Evolutionary conservation across 257 asterid genomes (phyloP).

Genomic region (Nicotiana noctiflora): DNA sequence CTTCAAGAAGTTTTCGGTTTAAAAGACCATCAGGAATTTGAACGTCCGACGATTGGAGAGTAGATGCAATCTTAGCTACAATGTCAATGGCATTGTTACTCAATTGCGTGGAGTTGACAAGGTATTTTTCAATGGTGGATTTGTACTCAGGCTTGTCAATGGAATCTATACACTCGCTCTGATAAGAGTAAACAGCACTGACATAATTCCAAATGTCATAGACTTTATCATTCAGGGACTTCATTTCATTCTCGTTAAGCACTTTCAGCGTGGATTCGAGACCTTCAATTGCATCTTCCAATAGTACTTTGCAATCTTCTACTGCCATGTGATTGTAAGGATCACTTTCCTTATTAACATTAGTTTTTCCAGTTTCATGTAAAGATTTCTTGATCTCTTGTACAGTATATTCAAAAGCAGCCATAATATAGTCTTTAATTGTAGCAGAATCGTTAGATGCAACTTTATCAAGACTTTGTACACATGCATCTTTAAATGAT

Average conservation of each 20-base stretch:
- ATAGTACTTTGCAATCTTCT: slow-evolving; percentile 52
- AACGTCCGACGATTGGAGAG: slow-evolving; percentile 29
- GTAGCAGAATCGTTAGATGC: slow-evolving; percentile 46
- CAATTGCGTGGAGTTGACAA: slow-evolving; percentile 40
- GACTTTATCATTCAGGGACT: slow-evolving; percentile 22
- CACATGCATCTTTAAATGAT: slow-evolving; percentile 40
- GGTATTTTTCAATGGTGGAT: slow-evolving; percentile 27
- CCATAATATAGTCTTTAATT: slow-evolving; percentile 40
- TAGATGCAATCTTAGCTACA: slow-evolving; percentile 29
- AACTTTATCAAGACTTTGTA: slow-evolving; percentile 24
- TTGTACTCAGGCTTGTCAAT: slow-evolving; percentile 36
- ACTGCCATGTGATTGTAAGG: slow-evolving; percentile 34
- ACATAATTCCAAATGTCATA: slow-evolving; percentile 50
- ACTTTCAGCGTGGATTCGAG: slow-evolving; percentile 34
- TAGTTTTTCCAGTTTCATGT: slow-evolving; percentile 16
- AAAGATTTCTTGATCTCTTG: slow-evolving; percentile 30
- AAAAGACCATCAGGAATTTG: not conserved
- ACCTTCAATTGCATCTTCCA: slow-evolving; percentile 39
- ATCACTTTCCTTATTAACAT: slow-evolving; percentile 19
- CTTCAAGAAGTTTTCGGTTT: slow-evolving; percentile 23
- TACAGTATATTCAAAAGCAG: slow-evolving; percentile 32
- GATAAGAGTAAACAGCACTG: slow-evolving; percentile 31
- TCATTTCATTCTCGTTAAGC: slow-evolving; percentile 27
- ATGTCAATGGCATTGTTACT: slow-evolving; percentile 57
- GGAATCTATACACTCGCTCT: slow-evolving; percentile 39